These are phyloP conservation scores for Cynanchum wilfordii DNA, from an alignment of 257 asterid genomes.

Conservation along the genomic window DNA sequence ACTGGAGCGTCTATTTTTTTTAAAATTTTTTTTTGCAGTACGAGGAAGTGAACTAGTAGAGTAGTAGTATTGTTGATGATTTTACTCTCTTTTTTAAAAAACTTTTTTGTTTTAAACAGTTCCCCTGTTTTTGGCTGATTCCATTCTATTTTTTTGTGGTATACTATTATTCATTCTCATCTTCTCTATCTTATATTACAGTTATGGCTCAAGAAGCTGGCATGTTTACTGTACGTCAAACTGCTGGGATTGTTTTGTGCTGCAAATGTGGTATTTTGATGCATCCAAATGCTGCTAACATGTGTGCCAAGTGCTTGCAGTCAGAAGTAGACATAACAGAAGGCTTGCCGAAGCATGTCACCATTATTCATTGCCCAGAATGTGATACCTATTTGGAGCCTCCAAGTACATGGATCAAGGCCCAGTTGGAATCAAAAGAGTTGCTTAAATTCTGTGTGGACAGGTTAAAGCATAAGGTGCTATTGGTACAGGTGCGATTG, in stretches of 20 bases:
- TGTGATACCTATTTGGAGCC: slow-evolving; percentile 32
- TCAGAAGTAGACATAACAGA: slow-evolving; percentile 32
- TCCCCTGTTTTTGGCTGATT: neutral
- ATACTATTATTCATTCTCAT: neutral
- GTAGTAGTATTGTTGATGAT: too few relatives aligned
- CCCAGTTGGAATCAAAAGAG: slow-evolving; percentile 33
- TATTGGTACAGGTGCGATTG: slow-evolving; percentile 22
- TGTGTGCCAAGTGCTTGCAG: slow-evolving; percentile 29
- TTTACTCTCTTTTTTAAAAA: neutral
- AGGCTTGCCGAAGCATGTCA: slow-evolving; percentile 29
- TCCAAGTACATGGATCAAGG: slow-evolving; percentile 33
- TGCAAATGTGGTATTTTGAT: slow-evolving; percentile 41
- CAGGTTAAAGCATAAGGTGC: slow-evolving; percentile 28
- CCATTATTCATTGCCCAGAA: slow-evolving; percentile 31
- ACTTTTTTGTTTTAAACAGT: neutral
- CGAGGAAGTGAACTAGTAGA: too few relatives aligned
- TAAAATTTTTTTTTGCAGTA: too few relatives aligned
- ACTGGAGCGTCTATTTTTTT: too few relatives aligned
- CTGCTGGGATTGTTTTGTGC: slow-evolving; percentile 30
- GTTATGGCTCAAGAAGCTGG: slow-evolving; percentile 31
- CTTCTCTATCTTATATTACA: neutral
- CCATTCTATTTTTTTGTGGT: neutral
- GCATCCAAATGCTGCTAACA: slow-evolving; percentile 35
- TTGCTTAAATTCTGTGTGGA: slow-evolving; percentile 30
- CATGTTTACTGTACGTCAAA: slow-evolving; percentile 31